Percentiles rank a stretch among this genome's conserved stretches.
Evolutionary conservation across 78 protist species (phyloP).

Genomic region (Dictyostelium intermedium): DNA sequence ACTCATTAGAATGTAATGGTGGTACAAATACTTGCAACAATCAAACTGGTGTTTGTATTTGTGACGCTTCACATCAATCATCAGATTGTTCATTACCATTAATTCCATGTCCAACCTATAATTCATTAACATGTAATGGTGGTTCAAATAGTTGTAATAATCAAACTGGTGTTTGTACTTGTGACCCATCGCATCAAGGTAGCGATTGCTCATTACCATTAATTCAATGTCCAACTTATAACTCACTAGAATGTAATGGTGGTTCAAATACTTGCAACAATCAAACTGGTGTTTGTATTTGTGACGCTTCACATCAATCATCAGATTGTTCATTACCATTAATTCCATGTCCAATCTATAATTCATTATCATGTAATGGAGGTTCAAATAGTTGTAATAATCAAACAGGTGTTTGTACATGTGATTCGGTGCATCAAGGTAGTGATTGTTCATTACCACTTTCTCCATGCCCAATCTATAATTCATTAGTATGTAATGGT

Average conservation of each 20-base stretch:
- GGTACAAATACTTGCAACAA: background rate
- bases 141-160: background rate
- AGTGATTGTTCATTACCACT: background rate
- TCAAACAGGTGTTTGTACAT: background rate
- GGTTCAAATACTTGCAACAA: background rate
- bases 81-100: background rate
- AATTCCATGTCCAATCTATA: background rate
- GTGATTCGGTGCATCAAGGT: background rate
- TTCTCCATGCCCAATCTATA: background rate
- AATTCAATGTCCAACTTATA: background rate
- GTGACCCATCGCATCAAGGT: background rate
- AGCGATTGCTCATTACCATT: background rate
- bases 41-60: background rate
- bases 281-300: background rate
- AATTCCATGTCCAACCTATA: background rate
- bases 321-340: background rate
- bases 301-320: background rate
- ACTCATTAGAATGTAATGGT: background rate
- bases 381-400: background rate
- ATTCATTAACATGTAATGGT: background rate
- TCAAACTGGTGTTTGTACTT: background rate
- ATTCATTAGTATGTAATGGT: background rate
- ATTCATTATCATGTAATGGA: background rate
- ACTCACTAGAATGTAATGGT: background rate
- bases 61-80: background rate